phyloP scores from a whole-genome alignment of 2,329 filamentous ascomycete genomes.

The Aurifilum marmelostoma region DNA sequence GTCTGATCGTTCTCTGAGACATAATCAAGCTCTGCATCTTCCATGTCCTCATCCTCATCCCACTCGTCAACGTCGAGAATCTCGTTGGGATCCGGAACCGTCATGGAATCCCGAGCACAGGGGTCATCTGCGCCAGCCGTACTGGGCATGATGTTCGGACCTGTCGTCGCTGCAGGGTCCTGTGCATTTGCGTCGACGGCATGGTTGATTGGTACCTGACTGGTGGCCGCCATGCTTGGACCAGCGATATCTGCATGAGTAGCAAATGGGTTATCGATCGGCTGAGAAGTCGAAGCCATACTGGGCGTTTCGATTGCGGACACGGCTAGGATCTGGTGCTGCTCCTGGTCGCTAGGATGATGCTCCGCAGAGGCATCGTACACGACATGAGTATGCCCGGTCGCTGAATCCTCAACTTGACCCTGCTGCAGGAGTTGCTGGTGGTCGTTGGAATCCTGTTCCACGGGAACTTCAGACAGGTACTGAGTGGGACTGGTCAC shows the following conservation, averaged over 20 bases:
- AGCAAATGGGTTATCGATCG: background rate
- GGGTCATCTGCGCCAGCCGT: background rate
- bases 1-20: background rate
- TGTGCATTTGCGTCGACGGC: background rate
- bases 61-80: background rate
- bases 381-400: no score
- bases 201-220: background rate
- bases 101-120: background rate
- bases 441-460: no score
- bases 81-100: background rate
- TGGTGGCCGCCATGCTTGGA: background rate
- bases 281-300: background rate
- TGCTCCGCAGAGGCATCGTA: no score
- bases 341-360: no score
- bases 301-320: background rate
- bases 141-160: background rate
- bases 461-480: no score
- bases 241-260: background rate
- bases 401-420: no score
- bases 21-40: background rate
- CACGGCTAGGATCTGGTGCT: background rate
- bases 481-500: no score
- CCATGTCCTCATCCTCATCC: background rate
- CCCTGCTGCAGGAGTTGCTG: no score
- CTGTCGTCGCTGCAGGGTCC: background rate